Evolutionary conservation across 2,329 filamentous ascomycete genomes (phyloP), one percentile per base, ranked within the genome.

Genomic region (Curvularia sp.): DNA sequence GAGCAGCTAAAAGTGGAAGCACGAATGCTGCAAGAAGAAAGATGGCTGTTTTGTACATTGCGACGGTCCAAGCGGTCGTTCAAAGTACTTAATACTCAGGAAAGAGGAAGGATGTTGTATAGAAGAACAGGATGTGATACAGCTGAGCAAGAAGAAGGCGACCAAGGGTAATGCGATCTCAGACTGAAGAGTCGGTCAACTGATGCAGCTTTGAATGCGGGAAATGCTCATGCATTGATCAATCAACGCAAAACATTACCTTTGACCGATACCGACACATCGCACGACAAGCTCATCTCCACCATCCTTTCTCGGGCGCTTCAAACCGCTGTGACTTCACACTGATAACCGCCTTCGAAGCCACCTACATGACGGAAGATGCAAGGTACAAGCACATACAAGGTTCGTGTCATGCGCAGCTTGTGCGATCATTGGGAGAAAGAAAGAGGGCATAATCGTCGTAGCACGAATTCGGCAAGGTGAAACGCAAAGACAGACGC

Each of bases 401-500:
- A 15, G 38, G 23, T 2, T 13, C 27, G n/a, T 3, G 23, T 34
- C 23, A 47, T 50, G 53, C 45, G 39, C 9, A 21, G 5, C 45
- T 62, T 62, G 50, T 27, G 38, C 64, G 49, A 27, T 57, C 49
- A 70, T 68, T 69, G 68, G 66, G 53, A 55, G 61, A 25, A 25
- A 5, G 2, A 6, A 13, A 15, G 27, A 32, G 12, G 46, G 67
- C 68, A 71, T 71, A 12, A 66, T 39, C 3, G 27, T 45, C 53
- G 51, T 42, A 38, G 15, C 38, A 66, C 61, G 1, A 32, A 66
- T 67, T 8, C 10, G 66, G 64, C 49, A 49, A 56, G 60, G 41
- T 71, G 68, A 71, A 71, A 71, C 68, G 36, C 23, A 19, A 54
- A 46, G n/a, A 39, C 58, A 43, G 48, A 64, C 47, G 46, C 45